Evolutionary conservation across 2,329 filamentous ascomycete species (phyloP), one percentile per base, ranked within the genome.

Genomic region (Fusarium phyllophilum): DNA sequence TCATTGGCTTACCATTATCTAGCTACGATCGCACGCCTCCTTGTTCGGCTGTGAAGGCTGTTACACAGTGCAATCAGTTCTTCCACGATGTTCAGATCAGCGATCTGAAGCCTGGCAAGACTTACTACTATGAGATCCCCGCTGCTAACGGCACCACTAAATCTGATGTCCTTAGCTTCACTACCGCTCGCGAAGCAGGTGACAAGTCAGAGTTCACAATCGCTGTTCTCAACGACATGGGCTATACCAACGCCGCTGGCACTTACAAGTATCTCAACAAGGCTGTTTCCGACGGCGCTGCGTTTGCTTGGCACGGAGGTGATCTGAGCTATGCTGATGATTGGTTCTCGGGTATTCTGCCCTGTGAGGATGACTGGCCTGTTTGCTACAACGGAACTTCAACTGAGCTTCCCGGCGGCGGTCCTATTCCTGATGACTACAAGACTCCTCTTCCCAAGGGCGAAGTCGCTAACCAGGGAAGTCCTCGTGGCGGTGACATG

Each of bases 271-370:
- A 65, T 34, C 34, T 54, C n/a, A 63, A 65, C 17, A 17, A 45
- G 11, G 62, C 58, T 1, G 12, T 65, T 34, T 20, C 34, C 0
- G 58, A 65, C 7, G 62, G 58, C 5, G 17, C 49, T 17, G 58
- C 58, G 0, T 65, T 65, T 36, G 62, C 39, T 0, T 65, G 62
- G 62, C 62, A 65, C 6, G 62, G 62, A 1, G 58, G 62, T 14
- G 62, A 65, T 41, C 39, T 65, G 7, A 65, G 62, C 10, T 63
- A 65, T 22, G 62, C 62, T 8, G 58, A 65, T 29, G 62, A 65
- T 15, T 65, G 62, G 62, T 63, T 54, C 39, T 54, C 58, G 6
- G 62, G 62, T 4, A 41, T 63, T 42, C 24, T 65, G 8, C 62
- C 62, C 6, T 65, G 62, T 4, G 34, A 36, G 10, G 20, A 39